A percentile compares a stretch with the other conserved stretches of the same genome.
Conservation (phyloP, 73 alveolate species). For the Paramecium sonneborni region DNA sequence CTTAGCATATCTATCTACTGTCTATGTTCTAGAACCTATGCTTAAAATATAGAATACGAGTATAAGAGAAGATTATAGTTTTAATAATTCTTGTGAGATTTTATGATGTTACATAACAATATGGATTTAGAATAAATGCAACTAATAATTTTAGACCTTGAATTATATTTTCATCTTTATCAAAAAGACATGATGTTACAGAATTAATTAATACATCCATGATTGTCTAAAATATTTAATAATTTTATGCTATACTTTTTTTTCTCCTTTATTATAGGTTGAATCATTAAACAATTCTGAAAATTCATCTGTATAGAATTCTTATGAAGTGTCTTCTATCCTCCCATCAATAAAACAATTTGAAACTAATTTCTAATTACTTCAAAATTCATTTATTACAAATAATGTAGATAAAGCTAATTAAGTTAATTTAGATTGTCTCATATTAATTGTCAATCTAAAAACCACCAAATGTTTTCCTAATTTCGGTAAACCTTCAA, state of each 20-base stretch:
- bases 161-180: neutral
- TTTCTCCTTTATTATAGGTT: neutral
- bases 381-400: neutral
- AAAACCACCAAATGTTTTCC: conserved; percentile 23
- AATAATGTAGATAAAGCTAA: neutral
- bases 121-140: conserved; percentile 28
- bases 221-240: neutral
- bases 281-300: conserved; percentile 29
- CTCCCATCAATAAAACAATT: conserved; percentile 15
- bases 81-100: neutral
- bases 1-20: conserved; percentile 4
- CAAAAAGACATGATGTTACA: conserved; percentile 3
- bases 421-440: neutral
- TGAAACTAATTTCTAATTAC: conserved; percentile 7
- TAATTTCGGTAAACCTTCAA: neutral
- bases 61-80: neutral
- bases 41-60: neutral
- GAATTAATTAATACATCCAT: conserved; percentile 1
- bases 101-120: neutral
- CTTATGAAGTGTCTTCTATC: conserved; percentile 3
- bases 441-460: conserved; percentile 46
- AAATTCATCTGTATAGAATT: conserved; percentile 35
- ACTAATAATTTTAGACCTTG: conserved; percentile 23
- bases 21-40: neutral
- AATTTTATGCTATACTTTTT: neutral